These are phyloP conservation scores for Coffea canephora DNA, from an alignment of 257 asterid genomes.

Conservation along the genomic window DNA sequence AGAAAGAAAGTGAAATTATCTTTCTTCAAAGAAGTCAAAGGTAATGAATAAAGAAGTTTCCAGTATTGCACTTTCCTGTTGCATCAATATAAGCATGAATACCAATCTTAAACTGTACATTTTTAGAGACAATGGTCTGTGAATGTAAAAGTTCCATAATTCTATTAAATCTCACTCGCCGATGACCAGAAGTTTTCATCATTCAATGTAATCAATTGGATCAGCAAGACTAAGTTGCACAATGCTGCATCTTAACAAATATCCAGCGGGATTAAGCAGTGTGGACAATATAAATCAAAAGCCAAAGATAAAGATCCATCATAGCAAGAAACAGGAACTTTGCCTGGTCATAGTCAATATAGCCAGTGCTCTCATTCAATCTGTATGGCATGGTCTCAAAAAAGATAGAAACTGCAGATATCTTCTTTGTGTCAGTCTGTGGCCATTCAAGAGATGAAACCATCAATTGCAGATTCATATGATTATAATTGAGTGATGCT, in stretches of 20 bases:
- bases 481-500: neutral
- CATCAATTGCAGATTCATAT: conserved; percentile 6
- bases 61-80: neutral
- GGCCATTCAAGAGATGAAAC: neutral
- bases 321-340: conserved; percentile 1
- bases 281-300: neutral
- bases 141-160: neutral
- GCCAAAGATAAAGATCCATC: conserved; percentile 1
- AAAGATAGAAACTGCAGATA: conserved; percentile 83
- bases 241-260: neutral
- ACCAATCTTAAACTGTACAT: neutral
- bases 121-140: neutral
- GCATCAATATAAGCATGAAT: neutral
- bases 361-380: conserved; percentile 75
- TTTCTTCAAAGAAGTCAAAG: neutral
- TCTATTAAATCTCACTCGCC: neutral
- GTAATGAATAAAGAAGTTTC: neutral
- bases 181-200: neutral
- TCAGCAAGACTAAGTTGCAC: neutral
- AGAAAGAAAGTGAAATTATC: neutral
- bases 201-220: neutral
- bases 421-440: conserved; percentile 83
- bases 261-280: neutral
- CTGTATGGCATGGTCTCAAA: conserved; percentile 92
- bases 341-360: conserved; percentile 78